These are phyloP conservation scores for Closterium sp. DNA, from an alignment of 139 green algal species.

Conservation along the genomic window DNA sequence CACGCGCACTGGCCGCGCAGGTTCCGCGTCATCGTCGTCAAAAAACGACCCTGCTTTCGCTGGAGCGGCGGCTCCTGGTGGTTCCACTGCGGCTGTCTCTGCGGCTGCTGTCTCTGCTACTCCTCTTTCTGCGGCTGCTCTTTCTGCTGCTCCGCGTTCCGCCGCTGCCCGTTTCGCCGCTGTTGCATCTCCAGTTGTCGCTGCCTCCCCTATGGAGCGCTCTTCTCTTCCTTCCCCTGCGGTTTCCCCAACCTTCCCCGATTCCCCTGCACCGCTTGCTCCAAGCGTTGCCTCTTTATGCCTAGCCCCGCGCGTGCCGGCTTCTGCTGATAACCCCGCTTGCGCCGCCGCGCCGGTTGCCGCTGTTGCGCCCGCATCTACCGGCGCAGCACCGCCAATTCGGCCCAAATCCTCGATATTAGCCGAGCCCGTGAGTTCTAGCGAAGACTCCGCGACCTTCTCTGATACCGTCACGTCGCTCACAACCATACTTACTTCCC, in stretches of 20 bases:
- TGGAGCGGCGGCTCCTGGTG: not conserved
- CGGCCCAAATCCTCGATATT: not conserved
- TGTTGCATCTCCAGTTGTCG: not conserved
- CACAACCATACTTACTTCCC: not conserved
- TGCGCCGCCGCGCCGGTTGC: too few species aligned
- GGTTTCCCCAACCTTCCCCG: too few species aligned
- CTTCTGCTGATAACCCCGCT: not conserved
- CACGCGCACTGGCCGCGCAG: not conserved
- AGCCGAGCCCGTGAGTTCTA: not conserved
- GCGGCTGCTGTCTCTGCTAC: not conserved
- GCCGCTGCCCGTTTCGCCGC: too few species aligned
- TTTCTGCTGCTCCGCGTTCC: not conserved
- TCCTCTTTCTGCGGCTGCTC: not conserved
- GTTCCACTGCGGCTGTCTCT: not conserved
- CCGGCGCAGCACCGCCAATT: not conserved
- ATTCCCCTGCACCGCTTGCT: too few species aligned
- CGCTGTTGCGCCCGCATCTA: not conserved
- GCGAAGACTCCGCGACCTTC: not conserved
- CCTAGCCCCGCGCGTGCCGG: too few species aligned
- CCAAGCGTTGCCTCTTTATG: too few species aligned
- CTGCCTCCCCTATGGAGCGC: not conserved
- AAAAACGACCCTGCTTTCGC: not conserved
- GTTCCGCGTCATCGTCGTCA: not conserved
- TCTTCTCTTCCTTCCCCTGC: too few species aligned
- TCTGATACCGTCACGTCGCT: not conserved